These are phyloP conservation scores for Liquidambar formosana DNA, from an alignment of 164 flowering plant species.

Conservation along the genomic window DNA sequence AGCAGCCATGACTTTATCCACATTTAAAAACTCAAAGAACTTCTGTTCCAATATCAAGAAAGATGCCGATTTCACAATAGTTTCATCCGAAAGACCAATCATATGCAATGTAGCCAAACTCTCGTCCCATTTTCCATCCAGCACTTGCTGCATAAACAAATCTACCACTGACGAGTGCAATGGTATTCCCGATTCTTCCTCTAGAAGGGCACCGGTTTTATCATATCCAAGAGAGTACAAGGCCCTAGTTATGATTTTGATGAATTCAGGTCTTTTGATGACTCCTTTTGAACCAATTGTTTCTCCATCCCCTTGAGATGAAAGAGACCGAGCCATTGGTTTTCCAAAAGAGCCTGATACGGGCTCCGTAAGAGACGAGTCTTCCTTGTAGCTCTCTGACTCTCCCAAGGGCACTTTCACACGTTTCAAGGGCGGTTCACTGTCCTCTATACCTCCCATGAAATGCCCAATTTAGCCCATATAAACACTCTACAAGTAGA, in stretches of 20 bases:
- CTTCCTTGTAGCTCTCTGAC: conserved; percentile 38
- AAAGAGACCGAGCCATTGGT: conserved; percentile 72
- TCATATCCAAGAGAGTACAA: conserved; percentile 77
- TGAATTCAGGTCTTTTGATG: conserved; percentile 67
- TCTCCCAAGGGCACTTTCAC: conserved; percentile 54
- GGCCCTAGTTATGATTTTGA: conserved; percentile 68
- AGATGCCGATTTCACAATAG: conserved; percentile 59
- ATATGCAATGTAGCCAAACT: conserved; percentile 59
- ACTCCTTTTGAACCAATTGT: conserved; percentile 68
- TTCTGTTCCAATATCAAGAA: conserved; percentile 79
- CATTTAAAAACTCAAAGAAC: conserved; percentile 59
- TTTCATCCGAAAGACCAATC: conserved; percentile 56
- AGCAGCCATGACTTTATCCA: conserved; percentile 60
- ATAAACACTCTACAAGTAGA: conserved; percentile 25
- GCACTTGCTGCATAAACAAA: conserved; percentile 60
- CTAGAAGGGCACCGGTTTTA: conserved; percentile 64
- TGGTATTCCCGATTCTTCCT: conserved; percentile 88
- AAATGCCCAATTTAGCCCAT: conserved; percentile 90
- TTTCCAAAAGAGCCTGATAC: conserved; percentile 45
- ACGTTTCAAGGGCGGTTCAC: conserved; percentile 84
- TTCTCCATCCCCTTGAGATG: conserved; percentile 59
- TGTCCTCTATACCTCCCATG: conserved; percentile 94
- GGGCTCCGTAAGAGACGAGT: conserved; percentile 40
- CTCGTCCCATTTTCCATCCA: conserved; percentile 75
- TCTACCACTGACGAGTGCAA: conserved; percentile 60